Evolutionary conservation across 192 early-diverging fungal genomes (phyloP), one percentile per base, ranked within the genome.

Genomic region (Coemansia sp.): DNA sequence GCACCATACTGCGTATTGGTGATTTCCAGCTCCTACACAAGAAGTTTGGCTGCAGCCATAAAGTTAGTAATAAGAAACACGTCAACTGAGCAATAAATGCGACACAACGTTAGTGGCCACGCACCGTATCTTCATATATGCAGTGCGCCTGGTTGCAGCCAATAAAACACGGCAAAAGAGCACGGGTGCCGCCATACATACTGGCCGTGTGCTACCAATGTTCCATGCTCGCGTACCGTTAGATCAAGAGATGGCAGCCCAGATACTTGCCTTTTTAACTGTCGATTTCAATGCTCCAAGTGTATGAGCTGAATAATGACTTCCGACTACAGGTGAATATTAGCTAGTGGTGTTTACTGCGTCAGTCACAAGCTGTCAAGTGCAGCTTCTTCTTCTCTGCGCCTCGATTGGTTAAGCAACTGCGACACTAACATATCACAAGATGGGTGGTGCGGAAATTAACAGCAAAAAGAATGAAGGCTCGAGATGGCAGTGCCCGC

Each of bases 201-300:
- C 1, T 26, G 23, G 23, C 23, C 4, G n/a, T 26, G 23, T 26
- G 23, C 23, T 26, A 4, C 23, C 23, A 26, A 4, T 26, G 23
- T 26, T 26, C 4, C 4, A 26, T 26, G 23, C 23, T 26, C 4
- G 23, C 23, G 23, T 26, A 26, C 4, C 23, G 1, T 26, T 26
- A 1, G 23, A 26, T 16, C 26, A 28, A 16, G 51, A 39, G 26
- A 41, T 26, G 23, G 23, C 23, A 26, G 23, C 23, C 23, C 23
- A 26, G 23, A 4, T 26, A 17, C 53, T 58, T 83, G 87, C 88
- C 79, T 88, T 81, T 55, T 89, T 90, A 40, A 90, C 71, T 8
- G 85, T 88, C 41, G 83, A 81, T 51, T 90, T 90, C 58, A 90
- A 62, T 9, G 86, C 85, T 4, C 89, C 84, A 17, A 88, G 76